These are phyloP conservation scores for Davidsoniella neocaledoniae DNA, from an alignment of 2,329 filamentous ascomycete species.

Conservation along the genomic window DNA sequence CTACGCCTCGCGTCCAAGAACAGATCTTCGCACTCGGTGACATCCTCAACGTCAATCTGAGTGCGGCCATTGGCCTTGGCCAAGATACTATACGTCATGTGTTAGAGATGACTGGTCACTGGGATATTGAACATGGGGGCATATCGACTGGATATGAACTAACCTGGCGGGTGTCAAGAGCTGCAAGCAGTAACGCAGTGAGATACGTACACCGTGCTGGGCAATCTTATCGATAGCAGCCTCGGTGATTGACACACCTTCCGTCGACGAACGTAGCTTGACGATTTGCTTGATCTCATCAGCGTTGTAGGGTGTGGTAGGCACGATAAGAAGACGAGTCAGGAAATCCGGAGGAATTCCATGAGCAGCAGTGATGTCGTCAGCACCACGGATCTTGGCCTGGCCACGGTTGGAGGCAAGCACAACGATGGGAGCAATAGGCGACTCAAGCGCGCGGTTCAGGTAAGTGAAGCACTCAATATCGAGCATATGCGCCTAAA, in stretches of 20 bases:
- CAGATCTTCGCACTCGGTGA: slow-evolving; percentile 66
- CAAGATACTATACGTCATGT: slow-evolving; percentile 48
- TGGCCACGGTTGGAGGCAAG: slow-evolving; percentile 92
- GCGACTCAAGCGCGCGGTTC: slow-evolving; percentile 90
- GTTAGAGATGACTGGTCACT: slow-evolving; percentile 4
- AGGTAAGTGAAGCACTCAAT: slow-evolving; percentile 98
- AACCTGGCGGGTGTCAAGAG: slow-evolving; percentile 70
- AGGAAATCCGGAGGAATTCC: slow-evolving; percentile 90
- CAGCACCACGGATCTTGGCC: slow-evolving; percentile 78
- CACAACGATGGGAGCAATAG: slow-evolving; percentile 91
- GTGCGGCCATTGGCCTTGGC: slow-evolving; percentile 66
- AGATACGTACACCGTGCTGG: slow-evolving; percentile 74
- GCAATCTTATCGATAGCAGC: slow-evolving; percentile 75
- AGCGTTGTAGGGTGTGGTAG: slow-evolving; percentile 73
- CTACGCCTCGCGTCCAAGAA: slow-evolving; percentile 72
- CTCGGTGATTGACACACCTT: slow-evolving; percentile 63
- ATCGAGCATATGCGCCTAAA: slow-evolving; percentile 89
- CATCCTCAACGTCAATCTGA: slow-evolving; percentile 61
- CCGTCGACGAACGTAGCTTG: slow-evolving; percentile 64
- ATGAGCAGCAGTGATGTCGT: slow-evolving; percentile 70
- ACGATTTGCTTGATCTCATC: slow-evolving; percentile 91
- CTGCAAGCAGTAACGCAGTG: slow-evolving; percentile 83
- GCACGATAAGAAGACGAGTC: slow-evolving; percentile 85
- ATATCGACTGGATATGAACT: slow-evolving; percentile 16
- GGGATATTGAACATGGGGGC: slow-evolving; percentile 5